These are phyloP conservation scores for Acephala macrosclerotiorum DNA, from an alignment of 2,329 filamentous ascomycete species.

Conservation along the genomic window DNA sequence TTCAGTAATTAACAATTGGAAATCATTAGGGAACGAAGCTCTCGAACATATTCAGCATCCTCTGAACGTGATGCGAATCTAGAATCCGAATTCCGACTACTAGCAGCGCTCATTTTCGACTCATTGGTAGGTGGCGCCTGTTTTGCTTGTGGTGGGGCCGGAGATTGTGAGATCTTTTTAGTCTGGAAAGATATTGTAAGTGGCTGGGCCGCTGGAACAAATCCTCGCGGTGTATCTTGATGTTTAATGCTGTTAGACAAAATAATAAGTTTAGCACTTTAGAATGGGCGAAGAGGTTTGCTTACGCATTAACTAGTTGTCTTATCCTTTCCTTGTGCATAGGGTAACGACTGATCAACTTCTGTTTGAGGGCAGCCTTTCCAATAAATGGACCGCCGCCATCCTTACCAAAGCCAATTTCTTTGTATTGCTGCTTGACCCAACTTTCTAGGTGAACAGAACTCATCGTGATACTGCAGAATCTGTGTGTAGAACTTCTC, in stretches of 20 bases:
- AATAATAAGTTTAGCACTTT: constrained; percentile 14
- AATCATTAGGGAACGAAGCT: constrained; percentile 7
- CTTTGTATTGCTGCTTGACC: constrained; percentile 25
- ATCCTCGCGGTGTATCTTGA: constrained; percentile 20
- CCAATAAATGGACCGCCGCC: constrained; percentile 28
- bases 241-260: constrained; percentile 20
- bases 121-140: constrained; percentile 11
- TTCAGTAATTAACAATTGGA: constrained; percentile 4
- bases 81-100: constrained; percentile 22
- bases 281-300: neutral
- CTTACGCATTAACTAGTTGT: constrained; percentile 24
- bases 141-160: constrained; percentile 12
- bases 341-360: constrained; percentile 25
- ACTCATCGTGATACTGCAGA: constrained; percentile 12
- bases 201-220: constrained; percentile 15
- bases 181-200: constrained; percentile 12
- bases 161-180: constrained; percentile 10
- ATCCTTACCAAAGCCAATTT: constrained; percentile 24
- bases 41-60: constrained; percentile 20
- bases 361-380: constrained; percentile 23
- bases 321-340: constrained; percentile 19
- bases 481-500: neutral
- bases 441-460: constrained; percentile 24
- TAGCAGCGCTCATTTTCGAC: constrained; percentile 13
- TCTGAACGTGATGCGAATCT: constrained; percentile 21